phyloP scores from a whole-genome alignment of 331 rosid genomes.

The Cydonia oblonga region DNA sequence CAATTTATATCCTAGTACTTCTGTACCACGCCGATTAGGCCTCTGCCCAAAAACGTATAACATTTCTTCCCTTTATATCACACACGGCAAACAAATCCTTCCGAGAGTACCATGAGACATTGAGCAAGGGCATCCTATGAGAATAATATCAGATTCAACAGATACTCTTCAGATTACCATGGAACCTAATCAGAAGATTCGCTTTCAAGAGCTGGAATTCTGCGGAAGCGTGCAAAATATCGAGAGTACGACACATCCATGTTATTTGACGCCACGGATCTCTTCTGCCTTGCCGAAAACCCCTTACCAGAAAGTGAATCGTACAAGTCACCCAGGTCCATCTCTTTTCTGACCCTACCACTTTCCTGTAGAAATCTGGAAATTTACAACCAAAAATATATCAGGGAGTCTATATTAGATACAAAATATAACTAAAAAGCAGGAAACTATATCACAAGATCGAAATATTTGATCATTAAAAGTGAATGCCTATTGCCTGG shows the following conservation, averaged over 20 bases:
- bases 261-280: conserved; percentile 45
- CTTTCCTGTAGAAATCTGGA: conserved; percentile 49
- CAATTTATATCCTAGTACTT: neutral
- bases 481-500: neutral
- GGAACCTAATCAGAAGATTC: conserved; percentile 49
- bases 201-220: conserved; percentile 45
- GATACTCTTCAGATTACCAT: conserved; percentile 12
- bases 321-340: conserved; percentile 62
- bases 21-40: neutral
- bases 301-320: conserved; percentile 64
- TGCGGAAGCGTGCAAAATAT: conserved; percentile 55
- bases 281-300: conserved; percentile 43
- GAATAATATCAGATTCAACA: neutral
- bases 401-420: neutral
- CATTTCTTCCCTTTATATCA: neutral
- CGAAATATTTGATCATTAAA: neutral
- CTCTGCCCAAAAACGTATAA: neutral
- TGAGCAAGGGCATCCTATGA: neutral
- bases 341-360: conserved; percentile 38
- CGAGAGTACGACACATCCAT: conserved; percentile 26
- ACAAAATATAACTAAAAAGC: neutral
- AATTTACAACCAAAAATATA: conserved; percentile 1
- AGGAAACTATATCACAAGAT: neutral
- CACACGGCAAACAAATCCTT: neutral
- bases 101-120: neutral